Percentiles rank a stretch among this genome's conserved stretches.
Conservation (phyloP, 352 stramenopile genomes). For the Phytophthora pinifolia region DNA sequence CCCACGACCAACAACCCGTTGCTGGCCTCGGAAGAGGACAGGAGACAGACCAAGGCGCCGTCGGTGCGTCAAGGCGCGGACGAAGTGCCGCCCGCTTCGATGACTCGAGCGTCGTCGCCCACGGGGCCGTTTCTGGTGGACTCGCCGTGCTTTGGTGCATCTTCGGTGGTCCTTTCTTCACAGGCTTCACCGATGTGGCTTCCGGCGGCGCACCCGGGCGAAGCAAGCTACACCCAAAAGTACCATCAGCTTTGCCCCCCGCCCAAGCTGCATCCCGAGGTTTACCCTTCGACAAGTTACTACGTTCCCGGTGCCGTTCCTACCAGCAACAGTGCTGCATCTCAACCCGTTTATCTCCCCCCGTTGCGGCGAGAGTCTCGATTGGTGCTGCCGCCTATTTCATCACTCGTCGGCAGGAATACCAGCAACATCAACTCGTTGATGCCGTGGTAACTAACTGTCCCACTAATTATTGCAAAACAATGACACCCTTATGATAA, state of each 20-base stretch:
- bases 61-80: constrained; percentile 1
- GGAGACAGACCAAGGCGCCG: constrained; percentile 11
- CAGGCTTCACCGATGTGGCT: constrained; percentile 19
- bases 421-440: constrained; percentile 10
- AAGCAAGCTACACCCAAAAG: constrained; percentile 20
- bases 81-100: constrained; percentile 16
- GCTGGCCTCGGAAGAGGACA: constrained; percentile 37
- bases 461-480: constrained; percentile 26
- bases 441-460: no score
- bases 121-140: constrained; percentile 25
- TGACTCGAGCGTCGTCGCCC: constrained; percentile 24
- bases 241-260: constrained; percentile 23
- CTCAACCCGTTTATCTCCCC: constrained; percentile 27
- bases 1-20: constrained; percentile 54
- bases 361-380: constrained; percentile 37
- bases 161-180: not conserved
- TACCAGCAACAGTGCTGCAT: constrained; percentile 3
- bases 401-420: constrained; percentile 33
- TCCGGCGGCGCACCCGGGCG: not conserved
- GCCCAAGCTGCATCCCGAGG: constrained; percentile 10
- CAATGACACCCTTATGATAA: constrained; percentile 13
- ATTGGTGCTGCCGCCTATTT: constrained; percentile 51
- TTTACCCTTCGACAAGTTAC: constrained; percentile 11
- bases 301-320: constrained; percentile 8
- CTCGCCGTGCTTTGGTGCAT: constrained; percentile 17